Evolutionary conservation across 257 asterid genomes (phyloP).

Genomic region (Solanum tarijense): DNA sequence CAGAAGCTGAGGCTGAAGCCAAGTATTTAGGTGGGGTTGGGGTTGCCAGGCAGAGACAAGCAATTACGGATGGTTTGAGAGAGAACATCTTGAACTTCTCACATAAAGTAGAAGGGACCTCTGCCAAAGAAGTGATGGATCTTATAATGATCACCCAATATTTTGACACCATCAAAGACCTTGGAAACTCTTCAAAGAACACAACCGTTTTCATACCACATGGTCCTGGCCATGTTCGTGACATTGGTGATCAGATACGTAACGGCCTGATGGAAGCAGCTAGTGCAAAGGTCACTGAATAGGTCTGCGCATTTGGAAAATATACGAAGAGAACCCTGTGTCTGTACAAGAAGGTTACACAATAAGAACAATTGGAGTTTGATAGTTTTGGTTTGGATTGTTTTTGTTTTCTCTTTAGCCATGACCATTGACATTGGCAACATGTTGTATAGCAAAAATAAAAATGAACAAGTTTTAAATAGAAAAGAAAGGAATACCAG

Average conservation of each 20-base stretch:
- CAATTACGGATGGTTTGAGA: constrained; percentile 91
- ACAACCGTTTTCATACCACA: constrained; percentile 90
- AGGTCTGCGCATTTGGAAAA: neutral
- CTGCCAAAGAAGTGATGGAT: constrained; percentile 95
- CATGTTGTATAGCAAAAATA: neutral
- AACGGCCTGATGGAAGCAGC: constrained; percentile 90
- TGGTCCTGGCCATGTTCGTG: constrained; percentile 96
- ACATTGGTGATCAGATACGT: constrained; percentile 84
- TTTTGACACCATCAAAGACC: constrained; percentile 93
- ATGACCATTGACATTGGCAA: neutral
- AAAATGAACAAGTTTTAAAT: neutral
- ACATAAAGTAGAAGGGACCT: constrained; percentile 71
- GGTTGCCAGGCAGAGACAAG: constrained; percentile 98
- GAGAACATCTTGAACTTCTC: constrained; percentile 92
- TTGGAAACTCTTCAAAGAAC: constrained; percentile 76
- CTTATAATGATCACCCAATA: constrained; percentile 95
- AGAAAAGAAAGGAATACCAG: neutral
- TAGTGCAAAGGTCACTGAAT: constrained; percentile 26
- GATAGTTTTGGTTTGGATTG: neutral
- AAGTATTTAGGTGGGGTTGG: constrained; percentile 98
- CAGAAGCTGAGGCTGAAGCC: constrained; percentile 96
- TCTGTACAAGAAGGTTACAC: neutral
- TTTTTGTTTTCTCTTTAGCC: neutral
- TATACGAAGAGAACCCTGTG: neutral
- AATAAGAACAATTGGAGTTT: neutral